A percentile compares a stretch with the other conserved stretches of the same genome.
phyloP scores from a whole-genome alignment of 2,329 filamentous ascomycete species.

The Colletotrichum musae region DNA sequence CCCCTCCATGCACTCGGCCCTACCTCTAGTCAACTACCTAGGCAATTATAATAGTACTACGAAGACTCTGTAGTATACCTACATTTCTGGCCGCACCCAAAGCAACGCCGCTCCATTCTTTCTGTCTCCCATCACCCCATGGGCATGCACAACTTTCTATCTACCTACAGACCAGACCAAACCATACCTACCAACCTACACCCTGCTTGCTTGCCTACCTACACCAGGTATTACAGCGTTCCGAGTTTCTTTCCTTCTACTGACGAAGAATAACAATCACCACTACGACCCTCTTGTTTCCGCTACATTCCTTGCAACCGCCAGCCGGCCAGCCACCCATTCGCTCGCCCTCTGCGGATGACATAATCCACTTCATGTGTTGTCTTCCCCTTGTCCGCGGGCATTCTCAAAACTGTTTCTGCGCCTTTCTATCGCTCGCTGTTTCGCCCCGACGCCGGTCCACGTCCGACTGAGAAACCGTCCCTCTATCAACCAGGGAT shows the following conservation, averaged over 20 bases:
- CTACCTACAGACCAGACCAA: too few species aligned
- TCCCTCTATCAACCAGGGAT: conserved; percentile 4
- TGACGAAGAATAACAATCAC: conserved; percentile 9
- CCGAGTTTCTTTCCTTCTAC: neutral
- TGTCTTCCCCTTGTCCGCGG: conserved; percentile 16
- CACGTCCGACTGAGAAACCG: conserved; percentile 1
- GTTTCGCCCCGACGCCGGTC: conserved; percentile 13
- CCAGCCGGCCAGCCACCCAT: neutral
- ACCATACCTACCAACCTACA: too few species aligned
- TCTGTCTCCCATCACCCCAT: too few species aligned
- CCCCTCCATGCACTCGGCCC: too few species aligned
- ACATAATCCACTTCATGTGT: conserved; percentile 18
- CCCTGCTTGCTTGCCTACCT: too few species aligned
- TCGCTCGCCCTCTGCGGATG: conserved; percentile 23
- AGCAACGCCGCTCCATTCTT: too few species aligned
- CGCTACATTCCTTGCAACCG: conserved; percentile 11
- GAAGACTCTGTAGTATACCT: too few species aligned
- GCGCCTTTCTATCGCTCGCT: conserved; percentile 5
- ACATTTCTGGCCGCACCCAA: too few species aligned
- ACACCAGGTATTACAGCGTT: too few species aligned
- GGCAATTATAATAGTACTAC: too few species aligned
- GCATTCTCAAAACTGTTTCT: conserved; percentile 7
- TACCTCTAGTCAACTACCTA: too few species aligned
- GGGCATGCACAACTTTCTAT: too few species aligned
- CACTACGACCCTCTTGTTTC: conserved; percentile 3